Percentiles rank a stretch among this genome's conserved stretches.
Conservation (phyloP, 179 eudicot genomes). For the Silene coronaria region DNA sequence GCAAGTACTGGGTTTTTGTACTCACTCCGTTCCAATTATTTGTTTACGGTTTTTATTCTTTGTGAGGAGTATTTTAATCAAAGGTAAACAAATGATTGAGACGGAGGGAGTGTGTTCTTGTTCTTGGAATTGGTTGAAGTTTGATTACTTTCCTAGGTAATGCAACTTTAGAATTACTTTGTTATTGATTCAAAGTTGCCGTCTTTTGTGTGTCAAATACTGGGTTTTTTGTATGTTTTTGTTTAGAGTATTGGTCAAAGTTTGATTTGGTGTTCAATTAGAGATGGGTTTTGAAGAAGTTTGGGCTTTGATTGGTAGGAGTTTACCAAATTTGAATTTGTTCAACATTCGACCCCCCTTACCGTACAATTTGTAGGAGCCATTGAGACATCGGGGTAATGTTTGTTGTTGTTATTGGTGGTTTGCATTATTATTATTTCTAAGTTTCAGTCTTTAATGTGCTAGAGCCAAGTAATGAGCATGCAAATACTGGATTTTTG, state of each 20-base stretch:
- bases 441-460: neutral
- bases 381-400: no score
- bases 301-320: neutral
- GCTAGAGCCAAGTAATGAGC: neutral
- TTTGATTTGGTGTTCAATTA: neutral
- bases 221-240: neutral
- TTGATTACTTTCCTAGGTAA: no score
- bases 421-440: neutral
- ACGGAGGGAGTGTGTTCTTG: no score
- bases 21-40: no score
- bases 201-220: neutral
- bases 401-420: no score
- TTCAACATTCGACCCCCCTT: no score
- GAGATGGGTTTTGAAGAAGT: neutral
- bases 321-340: neutral
- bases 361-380: no score
- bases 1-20: neutral
- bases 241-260: neutral
- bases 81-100: no score
- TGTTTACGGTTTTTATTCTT: no score
- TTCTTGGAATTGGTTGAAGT: no score
- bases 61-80: no score
- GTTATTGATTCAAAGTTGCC: neutral
- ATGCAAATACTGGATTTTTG: neutral
- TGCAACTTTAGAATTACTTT: neutral